Evolutionary conservation across 2,329 filamentous ascomycete species (phyloP), one percentile per base, ranked within the genome.

Genomic region (Fulvia fulva): DNA sequence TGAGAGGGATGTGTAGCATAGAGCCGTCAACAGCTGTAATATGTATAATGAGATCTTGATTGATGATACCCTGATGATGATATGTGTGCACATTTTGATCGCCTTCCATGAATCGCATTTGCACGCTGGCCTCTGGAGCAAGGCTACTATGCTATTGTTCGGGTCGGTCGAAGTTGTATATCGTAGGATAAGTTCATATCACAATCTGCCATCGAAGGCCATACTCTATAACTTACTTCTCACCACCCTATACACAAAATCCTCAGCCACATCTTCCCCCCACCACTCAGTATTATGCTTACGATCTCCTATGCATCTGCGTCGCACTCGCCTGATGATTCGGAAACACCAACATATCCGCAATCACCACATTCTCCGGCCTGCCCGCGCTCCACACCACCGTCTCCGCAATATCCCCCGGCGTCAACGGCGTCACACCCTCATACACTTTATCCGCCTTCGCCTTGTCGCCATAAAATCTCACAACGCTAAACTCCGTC

Each of bases 361-460:
- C 92, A 65, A 97, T 76, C 21, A 96, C 90, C 5, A 96, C 90
- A 72, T 97, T 97, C 77, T 96, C 90, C 66, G 88, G 84, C 68
- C 92, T 83, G 3, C 88, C 88, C 3, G 89, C 91, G 1, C 88
- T 82, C 71, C 96, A 97, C 7, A 97, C 91, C 32, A 96, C 81
- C 28, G 95, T 82, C 77, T 97, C 92, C 12, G 92, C 92, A 70
- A 97, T 91, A 70, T 97, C 92, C 51, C 94, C 90, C 0, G 89
- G 89, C 0, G 91, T 96, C 66, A 97, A 79, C 43, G 92, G 91
- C 65, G 95, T 89, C 65, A 84, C 87, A 53, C 87, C 88, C 87
- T 87, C 86, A 74, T 96, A 96, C 54, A 96, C 91, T 52, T 90
- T 89, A 78, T 94, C 89, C 4, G 92, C 92, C 80, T 96, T 96